Percentiles rank a stretch among this genome's conserved stretches.
phyloP scores from a whole-genome alignment of 2,329 filamentous ascomycete species.

The Cordyceps pruinosa region DNA sequence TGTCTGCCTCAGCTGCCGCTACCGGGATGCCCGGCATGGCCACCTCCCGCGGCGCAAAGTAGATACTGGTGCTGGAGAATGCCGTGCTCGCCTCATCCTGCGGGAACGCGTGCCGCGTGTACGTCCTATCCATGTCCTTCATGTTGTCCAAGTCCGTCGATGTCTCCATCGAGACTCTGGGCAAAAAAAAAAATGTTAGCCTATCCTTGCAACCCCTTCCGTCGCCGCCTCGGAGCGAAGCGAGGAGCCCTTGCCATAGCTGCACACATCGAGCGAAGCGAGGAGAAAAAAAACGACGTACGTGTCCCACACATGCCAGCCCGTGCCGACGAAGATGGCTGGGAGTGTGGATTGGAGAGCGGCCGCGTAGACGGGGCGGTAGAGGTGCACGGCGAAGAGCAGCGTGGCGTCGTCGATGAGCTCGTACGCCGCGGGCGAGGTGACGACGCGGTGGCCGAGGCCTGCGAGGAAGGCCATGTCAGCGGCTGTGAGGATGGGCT shows the following conservation, averaged over 20 bases:
- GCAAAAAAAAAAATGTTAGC: neutral
- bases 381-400: conserved; percentile 57
- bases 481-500: conserved; percentile 42
- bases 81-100: conserved; percentile 28
- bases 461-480: conserved; percentile 47
- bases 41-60: conserved; percentile 26
- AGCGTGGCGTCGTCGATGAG: conserved; percentile 42
- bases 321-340: conserved; percentile 51
- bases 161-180: conserved; percentile 2
- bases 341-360: conserved; percentile 42
- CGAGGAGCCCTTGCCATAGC: too few species aligned
- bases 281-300: conserved; percentile 23
- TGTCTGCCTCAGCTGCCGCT: neutral
- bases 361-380: conserved; percentile 44
- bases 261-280: too few species aligned
- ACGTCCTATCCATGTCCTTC: conserved; percentile 26
- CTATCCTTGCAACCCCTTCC: neutral
- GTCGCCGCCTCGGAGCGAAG: neutral
- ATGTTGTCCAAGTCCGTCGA: conserved; percentile 24
- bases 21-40: neutral
- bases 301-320: conserved; percentile 44
- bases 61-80: conserved; percentile 36
- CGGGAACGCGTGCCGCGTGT: conserved; percentile 29
- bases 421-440: conserved; percentile 46
- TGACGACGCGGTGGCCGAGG: conserved; percentile 46